A percentile compares a stretch with the other conserved stretches of the same genome.
Conservation (phyloP, 768 basidiomycete species). For the Gymnopilus junonius region DNA sequence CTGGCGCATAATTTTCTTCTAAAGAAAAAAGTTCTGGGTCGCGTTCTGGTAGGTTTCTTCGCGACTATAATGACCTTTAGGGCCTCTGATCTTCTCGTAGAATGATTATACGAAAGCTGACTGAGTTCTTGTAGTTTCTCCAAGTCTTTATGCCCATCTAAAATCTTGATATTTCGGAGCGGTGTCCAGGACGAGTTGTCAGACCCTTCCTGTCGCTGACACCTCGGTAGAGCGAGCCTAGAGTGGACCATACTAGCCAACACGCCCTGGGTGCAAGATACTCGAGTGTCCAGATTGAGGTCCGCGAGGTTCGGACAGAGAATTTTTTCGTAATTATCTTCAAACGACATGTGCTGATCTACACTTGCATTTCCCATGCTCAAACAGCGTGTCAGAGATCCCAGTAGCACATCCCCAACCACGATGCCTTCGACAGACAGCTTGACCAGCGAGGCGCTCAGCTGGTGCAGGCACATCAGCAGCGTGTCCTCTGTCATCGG, state of each 20-base stretch:
- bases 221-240: slow-evolving; percentile 11
- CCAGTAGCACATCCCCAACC: slow-evolving; percentile 28
- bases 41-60: slow-evolving; percentile 11
- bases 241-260: slow-evolving; percentile 28
- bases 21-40: slow-evolving; percentile 21
- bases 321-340: background rate
- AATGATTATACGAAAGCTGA: background rate
- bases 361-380: background rate
- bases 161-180: slow-evolving; percentile 15
- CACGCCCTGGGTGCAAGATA: slow-evolving; percentile 21
- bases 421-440: slow-evolving; percentile 28
- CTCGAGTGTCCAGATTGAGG: slow-evolving; percentile 25
- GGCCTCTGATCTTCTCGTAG: background rate
- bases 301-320: slow-evolving; percentile 28
- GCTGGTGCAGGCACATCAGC: slow-evolving; percentile 27
- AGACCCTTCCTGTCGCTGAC: background rate
- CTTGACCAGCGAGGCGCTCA: slow-evolving; percentile 26
- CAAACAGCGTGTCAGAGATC: slow-evolving; percentile 21
- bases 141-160: slow-evolving; percentile 24
- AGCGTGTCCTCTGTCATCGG: slow-evolving; percentile 34
- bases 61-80: slow-evolving; percentile 18
- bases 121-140: slow-evolving; percentile 19
- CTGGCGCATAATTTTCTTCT: slow-evolving; percentile 28
- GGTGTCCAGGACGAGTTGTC: background rate
- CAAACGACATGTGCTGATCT: background rate